These are phyloP conservation scores for Xerocomus potaroensis DNA, from an alignment of 768 basidiomycete genomes.

Conservation along the genomic window DNA sequence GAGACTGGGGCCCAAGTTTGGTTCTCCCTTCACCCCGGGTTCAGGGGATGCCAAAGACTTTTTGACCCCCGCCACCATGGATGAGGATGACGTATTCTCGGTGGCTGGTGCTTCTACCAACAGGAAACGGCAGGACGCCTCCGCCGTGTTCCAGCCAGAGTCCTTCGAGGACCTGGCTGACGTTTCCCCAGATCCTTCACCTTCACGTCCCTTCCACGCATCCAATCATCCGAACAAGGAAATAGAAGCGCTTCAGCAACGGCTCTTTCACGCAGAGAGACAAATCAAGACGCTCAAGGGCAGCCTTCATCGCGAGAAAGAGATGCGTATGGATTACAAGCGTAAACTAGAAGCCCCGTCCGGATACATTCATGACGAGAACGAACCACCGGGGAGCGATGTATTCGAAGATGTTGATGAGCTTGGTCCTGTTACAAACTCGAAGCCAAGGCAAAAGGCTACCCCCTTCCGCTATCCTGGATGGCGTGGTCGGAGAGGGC, in stretches of 20 bases:
- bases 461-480: constrained; percentile 54
- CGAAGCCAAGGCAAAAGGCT: constrained; percentile 37
- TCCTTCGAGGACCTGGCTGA: constrained; percentile 43
- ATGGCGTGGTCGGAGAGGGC: constrained; percentile 45
- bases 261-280: constrained; percentile 81
- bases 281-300: constrained; percentile 81
- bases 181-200: constrained; percentile 63
- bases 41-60: constrained; percentile 41
- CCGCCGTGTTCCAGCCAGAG: constrained; percentile 42
- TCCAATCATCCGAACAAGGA: constrained; percentile 76
- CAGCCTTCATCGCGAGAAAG: constrained; percentile 78
- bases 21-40: constrained; percentile 72
- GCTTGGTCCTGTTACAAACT: constrained; percentile 27
- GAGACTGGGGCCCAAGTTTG: constrained; percentile 55
- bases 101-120: constrained; percentile 59
- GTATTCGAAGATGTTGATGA: constrained; percentile 46
- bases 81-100: constrained; percentile 66
- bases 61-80: constrained; percentile 52
- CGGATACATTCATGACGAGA: constrained; percentile 35
- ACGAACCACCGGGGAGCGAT: constrained; percentile 37
- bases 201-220: constrained; percentile 58
- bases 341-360: constrained; percentile 46
- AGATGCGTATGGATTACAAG: constrained; percentile 65
- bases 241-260: constrained; percentile 75
- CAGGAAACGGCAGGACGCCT: constrained; percentile 53